Percentiles rank a stretch among this genome's conserved stretches.
phyloP scores from a whole-genome alignment of 306 rosid genomes.

The Cucurbita maxima region DNA sequence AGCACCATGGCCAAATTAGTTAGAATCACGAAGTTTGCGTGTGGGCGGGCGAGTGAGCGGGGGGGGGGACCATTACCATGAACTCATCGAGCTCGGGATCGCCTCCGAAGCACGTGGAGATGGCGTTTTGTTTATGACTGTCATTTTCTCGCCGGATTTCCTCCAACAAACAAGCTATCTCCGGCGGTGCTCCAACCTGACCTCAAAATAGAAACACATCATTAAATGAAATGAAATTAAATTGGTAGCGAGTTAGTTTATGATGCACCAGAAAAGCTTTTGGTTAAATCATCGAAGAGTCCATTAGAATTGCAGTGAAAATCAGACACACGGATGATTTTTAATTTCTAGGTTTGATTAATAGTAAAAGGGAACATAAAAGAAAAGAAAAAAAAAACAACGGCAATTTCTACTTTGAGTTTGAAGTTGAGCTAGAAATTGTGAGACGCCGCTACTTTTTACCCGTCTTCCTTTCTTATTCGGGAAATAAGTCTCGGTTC shows the following conservation, averaged over 20 bases:
- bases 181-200: conserved; percentile 96
- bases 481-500: neutral
- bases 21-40: neutral
- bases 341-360: neutral
- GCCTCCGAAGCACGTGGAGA: conserved; percentile 85
- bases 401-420: neutral
- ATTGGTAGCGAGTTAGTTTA: neutral
- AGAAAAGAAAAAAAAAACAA: neutral
- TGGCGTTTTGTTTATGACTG: conserved; percentile 26
- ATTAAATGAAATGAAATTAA: neutral
- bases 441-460: neutral
- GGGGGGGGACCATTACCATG: conserved; percentile 62
- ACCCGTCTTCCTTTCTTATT: neutral
- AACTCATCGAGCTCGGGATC: conserved; percentile 99
- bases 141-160: conserved; percentile 69
- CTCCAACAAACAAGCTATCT: conserved; percentile 56
- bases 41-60: neutral
- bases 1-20: neutral
- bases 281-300: neutral
- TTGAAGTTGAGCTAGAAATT: neutral
- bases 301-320: neutral
- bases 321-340: neutral
- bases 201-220: neutral
- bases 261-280: neutral
- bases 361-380: neutral